Evolutionary conservation across 148 eudicot genomes (phyloP).

Genomic region (Heliamphora exappendiculata): DNA sequence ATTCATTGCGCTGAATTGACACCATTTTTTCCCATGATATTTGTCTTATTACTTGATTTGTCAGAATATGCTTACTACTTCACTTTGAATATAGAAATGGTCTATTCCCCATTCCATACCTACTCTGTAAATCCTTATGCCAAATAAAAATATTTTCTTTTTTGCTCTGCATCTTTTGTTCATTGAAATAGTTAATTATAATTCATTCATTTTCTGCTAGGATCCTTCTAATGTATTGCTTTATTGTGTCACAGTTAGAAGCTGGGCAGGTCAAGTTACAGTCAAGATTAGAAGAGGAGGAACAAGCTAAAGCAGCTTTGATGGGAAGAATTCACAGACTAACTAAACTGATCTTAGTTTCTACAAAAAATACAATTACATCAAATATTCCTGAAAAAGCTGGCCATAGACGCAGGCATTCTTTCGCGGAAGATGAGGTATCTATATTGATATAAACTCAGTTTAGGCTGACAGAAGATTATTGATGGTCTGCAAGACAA

Average conservation of each 20-base stretch:
- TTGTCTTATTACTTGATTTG: neutral
- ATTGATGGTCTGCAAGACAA: neutral
- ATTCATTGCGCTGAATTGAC: neutral
- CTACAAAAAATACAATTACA: conserved; percentile 50
- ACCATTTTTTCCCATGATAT: neutral
- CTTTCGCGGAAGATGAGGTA: conserved; percentile 57
- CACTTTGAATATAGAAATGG: neutral
- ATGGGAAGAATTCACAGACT: conserved; percentile 79
- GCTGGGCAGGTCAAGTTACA: conserved; percentile 61
- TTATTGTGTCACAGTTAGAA: conserved; percentile 40
- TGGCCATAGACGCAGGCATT: conserved; percentile 42
- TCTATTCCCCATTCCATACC: neutral
- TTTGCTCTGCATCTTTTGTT: neutral
- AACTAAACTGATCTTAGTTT: conserved; percentile 69
- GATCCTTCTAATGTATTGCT: neutral
- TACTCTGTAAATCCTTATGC: neutral
- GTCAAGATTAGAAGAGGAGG: conserved; percentile 70
- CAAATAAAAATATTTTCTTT: too few relatives aligned
- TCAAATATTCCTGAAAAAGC: conserved; percentile 28
- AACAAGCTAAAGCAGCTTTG: conserved; percentile 75
- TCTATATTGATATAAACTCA: neutral
- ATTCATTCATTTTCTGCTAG: neutral
- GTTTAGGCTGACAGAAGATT: neutral
- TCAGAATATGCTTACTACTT: neutral
- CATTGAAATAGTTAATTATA: neutral